Conservation (phyloP, 2,329 filamentous ascomycete genomes). For the Penicillium sclerotiorum region DNA sequence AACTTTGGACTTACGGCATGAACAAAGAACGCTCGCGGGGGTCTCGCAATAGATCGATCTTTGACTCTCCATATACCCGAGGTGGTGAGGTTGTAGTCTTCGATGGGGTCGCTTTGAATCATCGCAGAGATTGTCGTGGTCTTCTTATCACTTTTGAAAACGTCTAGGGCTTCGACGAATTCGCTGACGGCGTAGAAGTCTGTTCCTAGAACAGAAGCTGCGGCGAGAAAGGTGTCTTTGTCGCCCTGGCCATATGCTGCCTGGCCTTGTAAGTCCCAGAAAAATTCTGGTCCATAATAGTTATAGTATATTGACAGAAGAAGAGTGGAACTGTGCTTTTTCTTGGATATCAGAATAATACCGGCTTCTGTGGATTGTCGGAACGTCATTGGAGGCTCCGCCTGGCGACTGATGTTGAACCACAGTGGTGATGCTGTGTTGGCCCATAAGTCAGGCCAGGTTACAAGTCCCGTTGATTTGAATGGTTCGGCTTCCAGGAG, state of each 20-base stretch:
- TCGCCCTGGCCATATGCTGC: conserved; percentile 31
- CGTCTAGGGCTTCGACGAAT: conserved; percentile 9
- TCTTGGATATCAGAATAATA: conserved; percentile 35
- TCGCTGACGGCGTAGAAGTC: conserved; percentile 31
- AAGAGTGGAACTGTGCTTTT: conserved; percentile 29
- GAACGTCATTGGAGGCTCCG: conserved; percentile 30
- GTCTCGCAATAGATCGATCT: conserved; percentile 18
- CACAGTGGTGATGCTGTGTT: conserved; percentile 41
- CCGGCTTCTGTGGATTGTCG: conserved; percentile 37
- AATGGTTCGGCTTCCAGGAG: conserved; percentile 55
- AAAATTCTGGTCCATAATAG: conserved; percentile 31
- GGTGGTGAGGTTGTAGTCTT: conserved; percentile 31
- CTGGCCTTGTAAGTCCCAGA: conserved; percentile 34
- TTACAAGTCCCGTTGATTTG: conserved; percentile 53
- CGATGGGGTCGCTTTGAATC: conserved; percentile 31
- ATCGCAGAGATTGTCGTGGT: conserved; percentile 23
- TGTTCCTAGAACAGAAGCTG: conserved; percentile 25
- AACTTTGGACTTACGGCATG: conserved; percentile 37
- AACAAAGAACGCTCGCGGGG: conserved; percentile 32
- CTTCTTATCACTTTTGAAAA: not conserved
- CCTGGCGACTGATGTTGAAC: conserved; percentile 39
- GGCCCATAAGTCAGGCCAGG: conserved; percentile 58
- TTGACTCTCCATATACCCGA: conserved; percentile 24
- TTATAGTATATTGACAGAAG: conserved; percentile 36
- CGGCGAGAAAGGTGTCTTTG: conserved; percentile 34